Evolutionary conservation across 495 filamentous ascomycete genomes (phyloP).

Genomic region (Neurospora tetraspora): DNA sequence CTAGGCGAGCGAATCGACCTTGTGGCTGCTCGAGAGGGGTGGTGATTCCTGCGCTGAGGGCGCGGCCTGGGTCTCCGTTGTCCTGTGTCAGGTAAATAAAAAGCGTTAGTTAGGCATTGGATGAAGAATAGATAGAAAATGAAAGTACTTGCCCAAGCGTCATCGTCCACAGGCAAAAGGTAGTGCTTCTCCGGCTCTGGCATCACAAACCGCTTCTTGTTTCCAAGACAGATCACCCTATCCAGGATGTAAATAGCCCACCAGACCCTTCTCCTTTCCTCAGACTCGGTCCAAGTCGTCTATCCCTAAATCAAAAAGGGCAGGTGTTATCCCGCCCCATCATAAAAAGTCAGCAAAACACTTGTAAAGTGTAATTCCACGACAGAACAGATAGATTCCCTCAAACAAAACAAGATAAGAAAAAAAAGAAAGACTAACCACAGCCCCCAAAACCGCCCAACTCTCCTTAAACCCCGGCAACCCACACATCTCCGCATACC

Average conservation of each 20-base stretch:
- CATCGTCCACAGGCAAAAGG: constrained; percentile 35
- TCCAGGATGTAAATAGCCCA: constrained; percentile 44
- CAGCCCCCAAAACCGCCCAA: constrained; percentile 23
- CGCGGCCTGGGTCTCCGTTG: constrained; percentile 16
- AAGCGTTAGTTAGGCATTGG: background rate
- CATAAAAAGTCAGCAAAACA: background rate
- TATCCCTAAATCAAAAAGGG: background rate
- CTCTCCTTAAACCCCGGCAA: constrained; percentile 26
- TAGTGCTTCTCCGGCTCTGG: constrained; percentile 30
- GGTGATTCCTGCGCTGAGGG: constrained; percentile 5
- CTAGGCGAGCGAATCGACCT: constrained; percentile 31
- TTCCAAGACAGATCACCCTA: constrained; percentile 35
- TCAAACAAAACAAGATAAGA: background rate
- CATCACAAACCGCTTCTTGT: constrained; percentile 29
- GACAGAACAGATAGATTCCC: background rate
- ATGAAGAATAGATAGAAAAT: background rate
- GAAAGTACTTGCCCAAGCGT: constrained; percentile 27
- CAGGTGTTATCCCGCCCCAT: background rate
- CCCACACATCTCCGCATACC: constrained; percentile 38
- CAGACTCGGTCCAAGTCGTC: constrained; percentile 38
- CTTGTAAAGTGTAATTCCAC: too few relatives aligned
- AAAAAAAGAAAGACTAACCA: constrained; percentile 11
- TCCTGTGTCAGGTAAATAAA: constrained; percentile 9
- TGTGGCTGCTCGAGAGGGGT: constrained; percentile 15
- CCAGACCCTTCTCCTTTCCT: constrained; percentile 40